Percentiles rank a stretch among this genome's conserved stretches.
phyloP scores from a whole-genome alignment of 192 early-diverging fungal species.

The Jimgerdemannia flammicorona region DNA sequence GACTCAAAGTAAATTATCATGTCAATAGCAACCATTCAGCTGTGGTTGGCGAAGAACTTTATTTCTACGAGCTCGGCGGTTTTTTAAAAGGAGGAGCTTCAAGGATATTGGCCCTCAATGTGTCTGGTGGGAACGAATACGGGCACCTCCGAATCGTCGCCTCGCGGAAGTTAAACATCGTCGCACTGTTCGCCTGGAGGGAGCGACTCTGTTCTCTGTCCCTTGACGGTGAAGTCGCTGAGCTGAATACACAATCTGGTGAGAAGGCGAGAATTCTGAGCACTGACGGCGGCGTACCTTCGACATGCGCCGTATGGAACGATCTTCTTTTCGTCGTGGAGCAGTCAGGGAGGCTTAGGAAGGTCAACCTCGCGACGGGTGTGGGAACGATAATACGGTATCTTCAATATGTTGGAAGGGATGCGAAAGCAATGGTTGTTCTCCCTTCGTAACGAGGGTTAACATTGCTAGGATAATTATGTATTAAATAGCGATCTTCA shows the following conservation, averaged over 20 bases:
- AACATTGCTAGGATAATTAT: too few species aligned
- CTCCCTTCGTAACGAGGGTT: too few species aligned
- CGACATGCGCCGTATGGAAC: background rate
- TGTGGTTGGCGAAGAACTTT: background rate
- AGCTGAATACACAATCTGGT: background rate
- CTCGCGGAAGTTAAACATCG: background rate
- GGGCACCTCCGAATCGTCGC: background rate
- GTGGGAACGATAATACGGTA: background rate
- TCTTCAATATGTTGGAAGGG: background rate
- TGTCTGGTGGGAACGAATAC: background rate
- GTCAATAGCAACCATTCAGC: background rate
- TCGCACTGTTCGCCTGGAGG: background rate
- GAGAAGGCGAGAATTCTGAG: background rate
- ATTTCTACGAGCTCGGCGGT: background rate
- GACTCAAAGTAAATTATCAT: background rate
- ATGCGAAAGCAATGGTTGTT: background rate
- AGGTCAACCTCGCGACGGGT: background rate
- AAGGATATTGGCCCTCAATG: background rate
- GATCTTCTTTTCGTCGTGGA: background rate
- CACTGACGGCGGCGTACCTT: background rate
- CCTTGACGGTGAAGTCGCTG: background rate
- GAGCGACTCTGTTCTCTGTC: background rate
- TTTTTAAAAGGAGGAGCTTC: background rate
- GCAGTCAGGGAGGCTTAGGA: background rate
- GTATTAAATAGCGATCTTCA: too few species aligned